Percentiles rank a stretch among this genome's conserved stretches.
These are phyloP conservation scores for Hyphodiscus hymeniophilus DNA, from an alignment of 495 filamentous ascomycete species.

Conservation along the genomic window DNA sequence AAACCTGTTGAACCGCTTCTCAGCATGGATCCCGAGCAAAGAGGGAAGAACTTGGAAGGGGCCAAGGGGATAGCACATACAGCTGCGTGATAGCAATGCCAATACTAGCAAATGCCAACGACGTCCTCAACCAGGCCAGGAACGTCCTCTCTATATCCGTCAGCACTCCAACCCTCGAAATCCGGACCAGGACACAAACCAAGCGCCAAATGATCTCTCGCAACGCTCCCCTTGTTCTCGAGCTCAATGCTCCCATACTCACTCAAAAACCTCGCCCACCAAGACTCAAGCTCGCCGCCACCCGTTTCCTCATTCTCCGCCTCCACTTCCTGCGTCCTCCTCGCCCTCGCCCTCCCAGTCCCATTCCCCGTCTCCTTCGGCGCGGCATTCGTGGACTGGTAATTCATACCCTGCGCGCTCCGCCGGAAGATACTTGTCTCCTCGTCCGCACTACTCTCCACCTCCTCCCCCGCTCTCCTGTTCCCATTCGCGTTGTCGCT, in stretches of 20 bases:
- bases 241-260: slow-evolving; percentile 80
- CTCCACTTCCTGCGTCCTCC: slow-evolving; percentile 11
- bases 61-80: slow-evolving; percentile 1
- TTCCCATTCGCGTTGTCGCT: not conserved
- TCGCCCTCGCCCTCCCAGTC: too few species aligned
- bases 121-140: slow-evolving; percentile 93
- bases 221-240: slow-evolving; percentile 95
- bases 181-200: slow-evolving; percentile 45
- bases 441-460: slow-evolving; percentile 23
- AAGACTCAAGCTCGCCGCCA: slow-evolving; percentile 27
- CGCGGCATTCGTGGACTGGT: too few species aligned
- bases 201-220: slow-evolving; percentile 87
- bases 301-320: slow-evolving; percentile 5
- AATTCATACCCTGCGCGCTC: slow-evolving; percentile 9
- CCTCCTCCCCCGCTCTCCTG: not conserved
- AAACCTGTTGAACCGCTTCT: too few species aligned
- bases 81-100: slow-evolving; percentile 95
- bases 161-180: slow-evolving; percentile 10
- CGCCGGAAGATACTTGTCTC: slow-evolving; percentile 14
- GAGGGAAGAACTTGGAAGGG: not conserved
- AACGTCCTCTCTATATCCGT: slow-evolving; percentile 75
- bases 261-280: slow-evolving; percentile 46
- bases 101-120: slow-evolving; percentile 90
- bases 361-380: too few species aligned
- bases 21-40: not conserved